Evolutionary conservation across 768 basidiomycete species (phyloP).

Genomic region (Mycena metata): DNA sequence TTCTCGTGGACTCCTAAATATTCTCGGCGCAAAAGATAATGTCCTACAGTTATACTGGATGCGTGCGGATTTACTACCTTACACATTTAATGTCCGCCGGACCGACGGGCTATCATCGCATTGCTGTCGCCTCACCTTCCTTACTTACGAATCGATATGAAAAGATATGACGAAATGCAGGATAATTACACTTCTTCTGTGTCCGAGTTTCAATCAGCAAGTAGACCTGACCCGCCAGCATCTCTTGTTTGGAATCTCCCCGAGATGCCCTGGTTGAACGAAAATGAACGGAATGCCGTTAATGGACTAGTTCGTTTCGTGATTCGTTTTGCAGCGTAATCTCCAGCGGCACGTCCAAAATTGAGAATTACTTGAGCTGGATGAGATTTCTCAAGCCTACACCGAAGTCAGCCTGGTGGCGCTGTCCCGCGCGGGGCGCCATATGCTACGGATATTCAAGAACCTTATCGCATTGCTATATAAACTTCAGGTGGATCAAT

Average conservation of each 20-base stretch:
- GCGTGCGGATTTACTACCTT: slow-evolving; percentile 31
- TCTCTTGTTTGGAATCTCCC: no score
- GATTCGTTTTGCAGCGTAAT: no score
- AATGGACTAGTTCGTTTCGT: no score
- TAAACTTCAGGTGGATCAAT: slow-evolving; percentile 38
- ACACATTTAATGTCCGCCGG: slow-evolving; percentile 23
- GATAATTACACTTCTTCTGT: slow-evolving; percentile 21
- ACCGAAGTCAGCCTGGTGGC: slow-evolving; percentile 6
- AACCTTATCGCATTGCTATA: slow-evolving; percentile 38
- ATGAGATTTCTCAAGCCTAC: slow-evolving; percentile 6
- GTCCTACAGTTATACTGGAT: slow-evolving; percentile 19
- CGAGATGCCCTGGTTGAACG: no score
- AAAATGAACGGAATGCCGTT: no score
- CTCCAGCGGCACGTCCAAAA: background rate
- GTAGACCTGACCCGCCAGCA: no score
- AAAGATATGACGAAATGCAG: slow-evolving; percentile 39
- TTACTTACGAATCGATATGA: slow-evolving; percentile 39
- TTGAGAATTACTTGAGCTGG: background rate
- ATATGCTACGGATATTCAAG: slow-evolving; percentile 27
- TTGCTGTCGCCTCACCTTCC: slow-evolving; percentile 28
- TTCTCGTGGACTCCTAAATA: slow-evolving; percentile 18
- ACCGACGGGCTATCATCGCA: slow-evolving; percentile 24
- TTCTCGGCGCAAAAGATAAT: slow-evolving; percentile 26
- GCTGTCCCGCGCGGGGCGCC: slow-evolving; percentile 7
- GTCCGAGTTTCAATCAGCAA: no score